Percentiles rank a stretch among this genome's conserved stretches.
Conservation (phyloP, 225 moss, liverwort and hornwort species). For the Climacium dendroides region DNA sequence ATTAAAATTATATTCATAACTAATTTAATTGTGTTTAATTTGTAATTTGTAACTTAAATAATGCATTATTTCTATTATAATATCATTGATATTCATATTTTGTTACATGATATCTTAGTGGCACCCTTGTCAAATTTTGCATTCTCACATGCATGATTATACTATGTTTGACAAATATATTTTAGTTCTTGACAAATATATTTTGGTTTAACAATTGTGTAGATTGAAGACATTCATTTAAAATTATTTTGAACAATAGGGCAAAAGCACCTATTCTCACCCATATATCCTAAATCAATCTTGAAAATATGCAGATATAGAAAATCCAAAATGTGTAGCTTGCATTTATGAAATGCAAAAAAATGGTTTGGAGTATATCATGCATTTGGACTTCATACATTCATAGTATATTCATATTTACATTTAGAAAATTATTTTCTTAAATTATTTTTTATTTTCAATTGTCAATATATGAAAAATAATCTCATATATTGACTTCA, state of each 20-base stretch:
- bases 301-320: background rate
- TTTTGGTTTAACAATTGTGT: background rate
- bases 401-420: too few species aligned
- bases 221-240: background rate
- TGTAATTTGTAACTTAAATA: background rate
- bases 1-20: background rate
- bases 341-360: background rate
- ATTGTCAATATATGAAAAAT: background rate
- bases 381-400: background rate
- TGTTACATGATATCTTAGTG: background rate
- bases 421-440: too few species aligned
- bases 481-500: background rate
- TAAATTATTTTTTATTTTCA: background rate
- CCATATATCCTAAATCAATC: background rate
- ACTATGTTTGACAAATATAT: background rate
- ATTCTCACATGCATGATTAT: background rate
- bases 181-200: too few species aligned
- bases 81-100: background rate
- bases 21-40: background rate
- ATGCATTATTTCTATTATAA: background rate
- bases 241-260: background rate
- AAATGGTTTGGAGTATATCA: background rate
- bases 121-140: background rate
- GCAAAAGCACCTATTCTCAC: background rate
- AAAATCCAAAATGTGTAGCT: background rate